phyloP scores from a whole-genome alignment of 306 rosid species.

The Dicorynia guianensis region DNA sequence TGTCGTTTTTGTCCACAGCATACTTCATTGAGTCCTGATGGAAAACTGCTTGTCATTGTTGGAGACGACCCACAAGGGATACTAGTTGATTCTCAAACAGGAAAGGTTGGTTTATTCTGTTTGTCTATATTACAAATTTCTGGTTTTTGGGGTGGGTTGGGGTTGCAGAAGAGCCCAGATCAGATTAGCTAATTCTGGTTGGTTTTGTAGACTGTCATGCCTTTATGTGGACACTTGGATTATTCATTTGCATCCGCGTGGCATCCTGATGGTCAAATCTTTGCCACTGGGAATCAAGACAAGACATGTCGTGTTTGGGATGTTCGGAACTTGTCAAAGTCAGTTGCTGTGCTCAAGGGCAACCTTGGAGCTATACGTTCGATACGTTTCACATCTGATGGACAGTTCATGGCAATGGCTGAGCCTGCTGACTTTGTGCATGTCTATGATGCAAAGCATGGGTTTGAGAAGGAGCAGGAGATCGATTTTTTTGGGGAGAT shows the following conservation, averaged over 20 bases:
- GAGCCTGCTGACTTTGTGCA: slow-evolving; percentile 96
- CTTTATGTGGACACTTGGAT: slow-evolving; percentile 79
- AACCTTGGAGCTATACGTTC: slow-evolving; percentile 90
- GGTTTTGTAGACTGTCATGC: slow-evolving; percentile 59
- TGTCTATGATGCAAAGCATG: slow-evolving; percentile 72
- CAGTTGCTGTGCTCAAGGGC: slow-evolving; percentile 84
- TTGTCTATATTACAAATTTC: slow-evolving; percentile 12
- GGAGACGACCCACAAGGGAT: slow-evolving; percentile 89
- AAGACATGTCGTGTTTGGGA: slow-evolving; percentile 92
- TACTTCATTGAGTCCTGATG: slow-evolving; percentile 82
- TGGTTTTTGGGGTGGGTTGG: not conserved
- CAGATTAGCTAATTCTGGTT: slow-evolving; percentile 41
- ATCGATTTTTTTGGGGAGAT: slow-evolving; percentile 90
- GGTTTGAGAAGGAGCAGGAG: slow-evolving; percentile 83
- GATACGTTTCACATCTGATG: slow-evolving; percentile 81
- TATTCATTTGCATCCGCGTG: slow-evolving; percentile 93
- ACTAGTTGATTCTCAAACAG: slow-evolving; percentile 86
- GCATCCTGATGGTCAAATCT: slow-evolving; percentile 78
- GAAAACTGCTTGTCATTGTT: slow-evolving; percentile 72
- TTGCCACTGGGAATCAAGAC: slow-evolving; percentile 94
- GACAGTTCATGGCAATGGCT: slow-evolving; percentile 83
- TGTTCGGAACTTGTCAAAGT: slow-evolving; percentile 75
- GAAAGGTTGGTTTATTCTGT: slow-evolving; percentile 68
- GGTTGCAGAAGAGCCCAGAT: not conserved
- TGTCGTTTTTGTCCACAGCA: slow-evolving; percentile 60